phyloP scores from a whole-genome alignment of 176 grass and related monocot genomes.

The Dactylis glomerata region DNA sequence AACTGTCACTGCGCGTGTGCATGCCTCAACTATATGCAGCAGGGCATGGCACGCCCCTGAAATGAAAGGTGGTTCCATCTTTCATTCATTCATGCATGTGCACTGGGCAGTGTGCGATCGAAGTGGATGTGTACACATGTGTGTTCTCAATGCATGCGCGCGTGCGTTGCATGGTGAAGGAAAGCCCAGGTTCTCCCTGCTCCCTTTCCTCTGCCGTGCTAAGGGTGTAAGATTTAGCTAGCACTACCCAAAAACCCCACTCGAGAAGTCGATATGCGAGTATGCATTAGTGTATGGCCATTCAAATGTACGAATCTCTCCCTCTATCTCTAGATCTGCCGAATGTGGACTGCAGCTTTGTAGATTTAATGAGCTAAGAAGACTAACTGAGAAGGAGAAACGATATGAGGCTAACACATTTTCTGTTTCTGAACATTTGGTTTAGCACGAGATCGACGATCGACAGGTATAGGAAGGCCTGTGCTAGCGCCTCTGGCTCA shows the following conservation, averaged over 20 bases:
- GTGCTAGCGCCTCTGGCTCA: conserved; percentile 2
- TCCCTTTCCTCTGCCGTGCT: background rate
- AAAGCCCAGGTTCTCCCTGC: background rate
- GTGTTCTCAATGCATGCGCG: background rate
- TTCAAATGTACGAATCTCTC: background rate
- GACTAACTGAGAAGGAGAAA: background rate
- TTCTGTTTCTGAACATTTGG: background rate
- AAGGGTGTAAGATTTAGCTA: conserved; percentile 1
- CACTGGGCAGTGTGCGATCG: background rate
- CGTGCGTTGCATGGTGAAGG: background rate
- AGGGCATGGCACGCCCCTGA: conserved; percentile 1
- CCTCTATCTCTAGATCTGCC: too few species aligned
- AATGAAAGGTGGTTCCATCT: background rate
- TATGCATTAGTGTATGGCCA: background rate
- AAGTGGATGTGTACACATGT: background rate
- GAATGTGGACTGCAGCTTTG: background rate
- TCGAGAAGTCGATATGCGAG: background rate
- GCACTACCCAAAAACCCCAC: background rate
- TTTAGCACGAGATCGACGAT: background rate
- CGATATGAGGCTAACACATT: background rate
- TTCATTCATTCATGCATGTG: background rate
- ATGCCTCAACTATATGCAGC: background rate
- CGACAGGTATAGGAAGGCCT: conserved; percentile 4
- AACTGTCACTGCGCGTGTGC: background rate
- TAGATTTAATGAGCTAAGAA: background rate